A percentile compares a stretch with the other conserved stretches of the same genome.
These are phyloP conservation scores for Coniochaeta sp. DNA, from an alignment of 2,329 filamentous ascomycete species.

Conservation along the genomic window DNA sequence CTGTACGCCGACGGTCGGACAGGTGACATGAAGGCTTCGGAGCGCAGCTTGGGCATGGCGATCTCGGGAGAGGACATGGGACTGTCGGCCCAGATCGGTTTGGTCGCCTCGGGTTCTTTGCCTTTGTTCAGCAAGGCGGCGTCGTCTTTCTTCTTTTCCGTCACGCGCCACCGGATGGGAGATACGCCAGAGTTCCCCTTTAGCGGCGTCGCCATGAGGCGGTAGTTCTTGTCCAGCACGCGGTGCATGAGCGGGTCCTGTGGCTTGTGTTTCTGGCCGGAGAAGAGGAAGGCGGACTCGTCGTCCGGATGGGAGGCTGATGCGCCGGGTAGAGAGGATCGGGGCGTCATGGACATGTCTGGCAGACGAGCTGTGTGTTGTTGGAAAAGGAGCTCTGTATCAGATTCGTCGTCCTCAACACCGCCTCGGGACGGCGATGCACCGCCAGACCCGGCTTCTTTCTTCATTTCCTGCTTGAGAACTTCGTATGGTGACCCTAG, in stretches of 20 bases:
- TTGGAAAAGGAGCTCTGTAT: slow-evolving; percentile 39
- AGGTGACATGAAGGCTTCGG: slow-evolving; percentile 79
- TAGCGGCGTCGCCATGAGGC: slow-evolving; percentile 85
- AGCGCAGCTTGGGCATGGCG: slow-evolving; percentile 72
- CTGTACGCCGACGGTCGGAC: slow-evolving; percentile 32
- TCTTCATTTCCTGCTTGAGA: slow-evolving; percentile 59
- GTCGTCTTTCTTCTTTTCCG: slow-evolving; percentile 14
- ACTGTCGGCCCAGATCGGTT: slow-evolving; percentile 41
- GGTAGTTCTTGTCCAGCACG: slow-evolving; percentile 92
- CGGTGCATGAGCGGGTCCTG: slow-evolving; percentile 81
- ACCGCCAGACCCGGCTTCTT: slow-evolving; percentile 12
- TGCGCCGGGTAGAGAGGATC: slow-evolving; percentile 44
- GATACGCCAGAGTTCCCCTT: slow-evolving; percentile 39
- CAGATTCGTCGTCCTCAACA: slow-evolving; percentile 26
- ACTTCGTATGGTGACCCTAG: slow-evolving; percentile 72
- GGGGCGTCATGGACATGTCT: slow-evolving; percentile 57
- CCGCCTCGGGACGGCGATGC: slow-evolving; percentile 13
- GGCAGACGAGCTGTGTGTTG: slow-evolving; percentile 48
- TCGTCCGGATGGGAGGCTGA: slow-evolving; percentile 14
- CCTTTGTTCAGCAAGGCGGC: slow-evolving; percentile 13
- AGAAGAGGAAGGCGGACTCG: slow-evolving; percentile 13
- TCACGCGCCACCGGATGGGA: slow-evolving; percentile 32
- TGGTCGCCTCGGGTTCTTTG: slow-evolving; percentile 11
- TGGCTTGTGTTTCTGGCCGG: slow-evolving; percentile 22
- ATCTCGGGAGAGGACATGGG: slow-evolving; percentile 70